Conservation (phyloP, 106 monocot species). For the Allium cepa region DNA sequence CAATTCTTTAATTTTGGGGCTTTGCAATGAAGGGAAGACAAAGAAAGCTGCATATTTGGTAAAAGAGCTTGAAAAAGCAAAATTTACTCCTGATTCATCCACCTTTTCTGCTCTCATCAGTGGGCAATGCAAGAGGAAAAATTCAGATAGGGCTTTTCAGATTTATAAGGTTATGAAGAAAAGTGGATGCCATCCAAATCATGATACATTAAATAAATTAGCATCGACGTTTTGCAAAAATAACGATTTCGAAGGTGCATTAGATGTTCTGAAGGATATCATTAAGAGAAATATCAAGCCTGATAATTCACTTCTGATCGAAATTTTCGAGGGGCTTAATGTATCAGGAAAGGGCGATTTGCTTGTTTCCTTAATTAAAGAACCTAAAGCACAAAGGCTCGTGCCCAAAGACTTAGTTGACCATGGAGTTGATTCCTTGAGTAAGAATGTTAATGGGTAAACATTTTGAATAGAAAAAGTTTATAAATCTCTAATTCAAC, state of each 20-base stretch:
- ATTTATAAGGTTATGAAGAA: slow-evolving; percentile 80
- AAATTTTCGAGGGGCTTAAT: slow-evolving; percentile 40
- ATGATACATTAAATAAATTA: slow-evolving; percentile 44
- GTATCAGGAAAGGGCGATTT: slow-evolving; percentile 35
- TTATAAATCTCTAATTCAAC: too few relatives aligned
- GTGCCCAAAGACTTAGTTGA: slow-evolving; percentile 29
- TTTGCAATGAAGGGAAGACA: slow-evolving; percentile 87
- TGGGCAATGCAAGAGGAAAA: slow-evolving; percentile 81
- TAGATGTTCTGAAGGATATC: slow-evolving; percentile 65
- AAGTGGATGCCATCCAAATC: slow-evolving; percentile 48
- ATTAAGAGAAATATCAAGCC: slow-evolving; percentile 51
- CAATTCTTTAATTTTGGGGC: slow-evolving; percentile 66
- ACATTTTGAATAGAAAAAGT: too few relatives aligned
- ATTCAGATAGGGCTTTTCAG: slow-evolving; percentile 85
- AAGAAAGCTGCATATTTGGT: slow-evolving; percentile 65
- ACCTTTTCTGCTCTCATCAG: slow-evolving; percentile 69
- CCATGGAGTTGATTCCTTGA: not conserved
- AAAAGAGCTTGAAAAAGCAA: slow-evolving; percentile 45
- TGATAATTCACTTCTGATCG: slow-evolving; percentile 36
- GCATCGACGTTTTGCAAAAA: slow-evolving; percentile 68
- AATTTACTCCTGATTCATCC: slow-evolving; percentile 51
- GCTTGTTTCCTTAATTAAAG: slow-evolving; percentile 15
- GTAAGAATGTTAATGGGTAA: not conserved
- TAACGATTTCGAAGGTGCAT: slow-evolving; percentile 66
- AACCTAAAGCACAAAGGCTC: slow-evolving; percentile 21